phyloP scores from a whole-genome alignment of 1,139 yeast genomes.

The Debaryomyces coudertii region DNA sequence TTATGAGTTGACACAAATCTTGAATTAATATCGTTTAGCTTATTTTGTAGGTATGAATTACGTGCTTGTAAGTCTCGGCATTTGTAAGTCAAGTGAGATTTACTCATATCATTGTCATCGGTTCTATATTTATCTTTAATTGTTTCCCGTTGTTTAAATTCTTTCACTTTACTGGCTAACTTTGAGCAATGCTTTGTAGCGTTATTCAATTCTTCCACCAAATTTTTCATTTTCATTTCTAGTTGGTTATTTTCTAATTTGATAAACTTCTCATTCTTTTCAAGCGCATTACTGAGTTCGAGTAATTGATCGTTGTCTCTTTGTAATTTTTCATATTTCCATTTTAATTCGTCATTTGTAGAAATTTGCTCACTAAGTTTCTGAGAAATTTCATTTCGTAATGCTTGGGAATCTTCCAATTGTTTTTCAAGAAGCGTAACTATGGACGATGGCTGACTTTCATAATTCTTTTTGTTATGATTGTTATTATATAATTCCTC shows the following conservation, averaged over 20 bases:
- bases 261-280: constrained; percentile 21
- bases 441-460: constrained; percentile 19
- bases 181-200: constrained; percentile 34
- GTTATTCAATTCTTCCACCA: constrained; percentile 28
- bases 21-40: constrained; percentile 22
- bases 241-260: constrained; percentile 26
- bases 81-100: constrained; percentile 9
- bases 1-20: constrained; percentile 10
- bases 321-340: constrained; percentile 17
- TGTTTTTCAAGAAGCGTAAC: constrained; percentile 38
- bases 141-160: constrained; percentile 18
- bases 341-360: constrained; percentile 15
- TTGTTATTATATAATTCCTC: constrained; percentile 8
- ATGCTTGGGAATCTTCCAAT: constrained; percentile 33
- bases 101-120: constrained; percentile 4
- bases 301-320: constrained; percentile 17
- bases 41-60: constrained; percentile 22
- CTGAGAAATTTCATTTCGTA: constrained; percentile 26
- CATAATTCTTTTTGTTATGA: constrained; percentile 1
- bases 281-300: constrained; percentile 17
- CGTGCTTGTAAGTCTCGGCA: constrained; percentile 14
- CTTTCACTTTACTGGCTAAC: constrained; percentile 34
- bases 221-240: constrained; percentile 24
- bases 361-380: constrained; percentile 23
- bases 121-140: constrained; percentile 8